These are phyloP conservation scores for Brassica cretica DNA, from an alignment of 345 rosid species.

Conservation along the genomic window DNA sequence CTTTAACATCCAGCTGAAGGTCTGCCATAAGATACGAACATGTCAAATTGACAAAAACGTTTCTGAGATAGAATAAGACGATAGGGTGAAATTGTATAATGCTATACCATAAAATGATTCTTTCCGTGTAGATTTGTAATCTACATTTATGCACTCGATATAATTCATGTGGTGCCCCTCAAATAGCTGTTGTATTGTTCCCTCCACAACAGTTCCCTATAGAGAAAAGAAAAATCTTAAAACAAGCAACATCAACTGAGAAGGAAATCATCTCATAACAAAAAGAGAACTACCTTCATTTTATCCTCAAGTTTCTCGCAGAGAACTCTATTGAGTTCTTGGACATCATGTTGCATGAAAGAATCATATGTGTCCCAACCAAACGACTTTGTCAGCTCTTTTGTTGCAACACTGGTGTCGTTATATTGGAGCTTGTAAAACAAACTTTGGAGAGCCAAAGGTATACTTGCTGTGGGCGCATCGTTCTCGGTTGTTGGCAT, in stretches of 20 bases:
- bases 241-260: constrained; percentile 14
- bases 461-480: constrained; percentile 89
- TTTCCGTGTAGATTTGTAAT: constrained; percentile 89
- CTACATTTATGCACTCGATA: constrained; percentile 93
- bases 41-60: constrained; percentile 3
- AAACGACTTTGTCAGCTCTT: constrained; percentile 92
- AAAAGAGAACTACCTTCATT: constrained; percentile 68
- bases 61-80: background rate
- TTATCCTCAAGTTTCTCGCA: constrained; percentile 96
- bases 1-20: constrained; percentile 98
- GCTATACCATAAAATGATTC: constrained; percentile 90
- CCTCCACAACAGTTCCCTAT: constrained; percentile 97
- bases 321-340: constrained; percentile 91
- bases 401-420: constrained; percentile 93
- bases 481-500: constrained; percentile 98
- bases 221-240: constrained; percentile 7
- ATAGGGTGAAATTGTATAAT: constrained; percentile 16
- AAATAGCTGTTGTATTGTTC: constrained; percentile 91
- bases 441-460: constrained; percentile 95
- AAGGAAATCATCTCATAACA: constrained; percentile 14
- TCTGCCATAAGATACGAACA: constrained; percentile 50
- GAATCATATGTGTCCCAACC: constrained; percentile 99
- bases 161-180: constrained; percentile 98
- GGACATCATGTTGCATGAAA: constrained; percentile 99
- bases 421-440: constrained; percentile 95